These are phyloP conservation scores for Stereocaulon alpinum DNA, from an alignment of 495 filamentous ascomycete genomes.

Conservation along the genomic window DNA sequence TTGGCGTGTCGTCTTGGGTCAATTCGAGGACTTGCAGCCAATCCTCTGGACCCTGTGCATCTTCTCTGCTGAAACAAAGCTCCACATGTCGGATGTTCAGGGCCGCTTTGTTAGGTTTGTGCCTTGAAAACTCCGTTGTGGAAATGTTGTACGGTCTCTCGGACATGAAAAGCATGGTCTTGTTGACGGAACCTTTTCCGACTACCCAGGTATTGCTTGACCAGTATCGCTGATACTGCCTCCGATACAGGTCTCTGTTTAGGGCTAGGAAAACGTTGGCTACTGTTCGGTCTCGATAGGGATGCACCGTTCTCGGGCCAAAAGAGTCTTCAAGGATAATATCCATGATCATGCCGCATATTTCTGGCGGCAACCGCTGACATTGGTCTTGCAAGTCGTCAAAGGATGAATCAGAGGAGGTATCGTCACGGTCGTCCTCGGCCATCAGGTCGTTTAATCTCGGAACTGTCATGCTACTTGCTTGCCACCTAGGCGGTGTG, in stretches of 20 bases:
- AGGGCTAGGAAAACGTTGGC: slow-evolving; percentile 7
- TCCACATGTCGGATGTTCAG: slow-evolving; percentile 9
- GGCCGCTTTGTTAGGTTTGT: slow-evolving; percentile 6
- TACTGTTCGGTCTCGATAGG: not conserved
- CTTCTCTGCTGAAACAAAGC: slow-evolving; percentile 9
- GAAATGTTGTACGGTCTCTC: slow-evolving; percentile 2
- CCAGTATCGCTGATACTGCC: slow-evolving; percentile 5
- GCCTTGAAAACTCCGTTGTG: slow-evolving; percentile 2
- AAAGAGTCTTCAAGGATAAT: slow-evolving; percentile 10
- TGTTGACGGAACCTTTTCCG: slow-evolving; percentile 5
- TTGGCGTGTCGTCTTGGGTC: not conserved
- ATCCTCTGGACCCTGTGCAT: not conserved
- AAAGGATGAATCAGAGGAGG: not conserved
- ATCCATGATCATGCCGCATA: slow-evolving; percentile 13
- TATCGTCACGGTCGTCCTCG: too few relatives aligned
- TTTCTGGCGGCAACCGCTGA: not conserved
- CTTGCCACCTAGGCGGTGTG: not conserved
- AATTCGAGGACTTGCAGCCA: not conserved
- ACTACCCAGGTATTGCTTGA: slow-evolving; percentile 10
- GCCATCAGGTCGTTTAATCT: too few relatives aligned
- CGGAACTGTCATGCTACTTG: not conserved
- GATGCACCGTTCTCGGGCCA: slow-evolving; percentile 6
- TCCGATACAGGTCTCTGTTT: not conserved
- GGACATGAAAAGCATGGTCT: slow-evolving; percentile 14
- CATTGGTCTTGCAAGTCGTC: not conserved